Evolutionary conservation across 139 green algal species (phyloP).

Genomic region (Mychonastes homosphaera): DNA sequence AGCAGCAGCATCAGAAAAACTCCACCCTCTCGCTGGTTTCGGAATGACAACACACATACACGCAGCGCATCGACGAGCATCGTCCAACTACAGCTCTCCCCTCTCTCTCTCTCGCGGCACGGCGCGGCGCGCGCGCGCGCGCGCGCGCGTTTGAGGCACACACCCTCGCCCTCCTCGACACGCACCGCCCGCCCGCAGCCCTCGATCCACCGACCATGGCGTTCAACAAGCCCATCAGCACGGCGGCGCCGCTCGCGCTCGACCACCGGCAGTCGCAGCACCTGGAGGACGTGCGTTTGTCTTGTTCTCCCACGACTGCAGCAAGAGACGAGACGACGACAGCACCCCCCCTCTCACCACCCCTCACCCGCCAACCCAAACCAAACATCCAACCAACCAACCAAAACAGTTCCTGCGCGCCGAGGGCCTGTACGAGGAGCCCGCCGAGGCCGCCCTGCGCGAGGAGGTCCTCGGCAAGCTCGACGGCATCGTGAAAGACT

Average conservation of each 20-base stretch:
- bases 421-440: constrained; percentile 45
- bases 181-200: too few relatives aligned
- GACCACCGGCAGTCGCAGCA: constrained; percentile 32
- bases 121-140: too few relatives aligned
- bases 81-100: neutral
- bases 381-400: too few relatives aligned
- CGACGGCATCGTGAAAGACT: constrained; percentile 52
- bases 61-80: neutral
- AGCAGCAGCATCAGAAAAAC: too few relatives aligned
- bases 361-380: neutral
- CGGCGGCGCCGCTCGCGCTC: constrained; percentile 8
- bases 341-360: neutral
- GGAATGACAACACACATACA: neutral
- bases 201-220: neutral
- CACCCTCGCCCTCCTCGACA: too few relatives aligned
- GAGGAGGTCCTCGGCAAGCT: constrained; percentile 53
- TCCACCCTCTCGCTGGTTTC: too few relatives aligned
- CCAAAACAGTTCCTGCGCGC: constrained; percentile 34
- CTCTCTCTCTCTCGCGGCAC: neutral
- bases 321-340: neutral
- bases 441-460: constrained; percentile 33
- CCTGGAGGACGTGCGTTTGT: constrained; percentile 28
- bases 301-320: neutral
- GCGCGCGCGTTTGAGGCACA: neutral
- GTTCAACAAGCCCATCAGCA: constrained; percentile 17